Percentiles rank a stretch among this genome's conserved stretches.
phyloP scores from a whole-genome alignment of 805 yeast genomes.

The Limtongia smithiae region DNA sequence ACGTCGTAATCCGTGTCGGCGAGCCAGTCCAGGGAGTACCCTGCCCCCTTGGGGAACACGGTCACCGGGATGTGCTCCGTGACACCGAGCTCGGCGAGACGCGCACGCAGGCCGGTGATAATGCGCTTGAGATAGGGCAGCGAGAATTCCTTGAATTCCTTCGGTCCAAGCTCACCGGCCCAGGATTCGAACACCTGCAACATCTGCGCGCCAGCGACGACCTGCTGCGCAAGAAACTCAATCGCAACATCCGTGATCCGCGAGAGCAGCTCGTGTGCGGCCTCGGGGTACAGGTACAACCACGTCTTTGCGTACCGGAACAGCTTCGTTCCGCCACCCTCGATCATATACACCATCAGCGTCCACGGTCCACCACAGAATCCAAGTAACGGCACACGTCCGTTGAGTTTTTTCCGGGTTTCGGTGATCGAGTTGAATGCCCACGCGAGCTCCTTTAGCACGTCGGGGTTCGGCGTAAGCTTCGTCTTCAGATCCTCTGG shows the following conservation, averaged over 20 bases:
- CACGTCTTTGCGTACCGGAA: constrained; percentile 89
- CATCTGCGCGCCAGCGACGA: constrained; percentile 94
- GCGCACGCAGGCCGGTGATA: constrained; percentile 59
- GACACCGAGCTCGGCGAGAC: constrained; percentile 69
- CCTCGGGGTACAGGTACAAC: constrained; percentile 77
- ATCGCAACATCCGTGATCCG: constrained; percentile 82
- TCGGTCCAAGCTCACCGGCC: constrained; percentile 95
- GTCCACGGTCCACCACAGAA: constrained; percentile 99
- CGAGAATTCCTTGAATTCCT: constrained; percentile 81
- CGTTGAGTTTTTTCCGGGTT: constrained; percentile 80
- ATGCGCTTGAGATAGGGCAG: constrained; percentile 84
- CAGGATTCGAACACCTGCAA: constrained; percentile 94
- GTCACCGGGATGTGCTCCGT: constrained; percentile 75
- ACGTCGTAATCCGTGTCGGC: constrained; percentile 78
- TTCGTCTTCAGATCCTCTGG: constrained; percentile 56
- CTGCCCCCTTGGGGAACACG: constrained; percentile 91
- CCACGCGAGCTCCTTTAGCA: constrained; percentile 80
- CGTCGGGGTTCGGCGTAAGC: constrained; percentile 62
- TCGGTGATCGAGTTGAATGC: constrained; percentile 89
- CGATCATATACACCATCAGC: constrained; percentile 90
- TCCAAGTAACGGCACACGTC: constrained; percentile 91
- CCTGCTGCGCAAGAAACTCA: constrained; percentile 91
- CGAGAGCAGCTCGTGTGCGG: constrained; percentile 65
- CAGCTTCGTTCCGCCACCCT: constrained; percentile 84
- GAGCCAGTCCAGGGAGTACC: constrained; percentile 89